phyloP scores from a whole-genome alignment of 2,329 filamentous ascomycete genomes.

The Sodiomyces alkalinus region DNA sequence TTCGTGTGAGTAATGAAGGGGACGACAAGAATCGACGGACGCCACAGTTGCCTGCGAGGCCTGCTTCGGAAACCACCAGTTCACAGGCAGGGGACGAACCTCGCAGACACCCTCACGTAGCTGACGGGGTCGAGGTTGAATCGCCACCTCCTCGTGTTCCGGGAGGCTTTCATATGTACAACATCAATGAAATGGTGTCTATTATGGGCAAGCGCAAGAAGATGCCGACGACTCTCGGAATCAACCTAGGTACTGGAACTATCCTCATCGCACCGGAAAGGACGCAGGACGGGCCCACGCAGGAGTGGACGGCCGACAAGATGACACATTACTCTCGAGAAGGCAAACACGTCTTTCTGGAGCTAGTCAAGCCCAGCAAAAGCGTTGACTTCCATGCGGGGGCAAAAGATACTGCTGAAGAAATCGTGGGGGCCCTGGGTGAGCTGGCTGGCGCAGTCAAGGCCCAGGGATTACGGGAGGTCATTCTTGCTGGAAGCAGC shows the following conservation, averaged over 20 bases:
- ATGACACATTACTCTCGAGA: slow-evolving; percentile 97
- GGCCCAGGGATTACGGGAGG: slow-evolving; percentile 72
- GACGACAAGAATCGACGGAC: slow-evolving; percentile 18
- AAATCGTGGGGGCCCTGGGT: slow-evolving; percentile 77
- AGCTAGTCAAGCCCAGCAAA: slow-evolving; percentile 81
- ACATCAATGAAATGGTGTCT: slow-evolving; percentile 95
- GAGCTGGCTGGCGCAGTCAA: slow-evolving; percentile 77
- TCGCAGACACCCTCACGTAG: slow-evolving; percentile 8
- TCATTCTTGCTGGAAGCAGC: slow-evolving; percentile 65
- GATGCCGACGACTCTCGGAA: slow-evolving; percentile 92
- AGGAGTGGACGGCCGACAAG: slow-evolving; percentile 89
- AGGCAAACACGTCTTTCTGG: slow-evolving; percentile 94
- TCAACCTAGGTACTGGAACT: slow-evolving; percentile 74
- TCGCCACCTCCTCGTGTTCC: slow-evolving; percentile 22
- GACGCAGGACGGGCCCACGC: slow-evolving; percentile 63
- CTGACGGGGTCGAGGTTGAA: too few species aligned
- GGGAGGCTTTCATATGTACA: slow-evolving; percentile 84
- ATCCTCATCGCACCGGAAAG: slow-evolving; percentile 88
- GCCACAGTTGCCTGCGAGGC: slow-evolving; percentile 22
- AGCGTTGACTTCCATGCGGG: slow-evolving; percentile 95
- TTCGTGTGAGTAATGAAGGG: too few species aligned
- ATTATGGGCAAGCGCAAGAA: slow-evolving; percentile 95
- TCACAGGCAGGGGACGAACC: slow-evolving; percentile 11
- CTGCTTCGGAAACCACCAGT: slow-evolving; percentile 10
- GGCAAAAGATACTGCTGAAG: slow-evolving; percentile 88